Evolutionary conservation across 495 filamentous ascomycete species (phyloP).

Genomic region (Talaromyces thailandensis): DNA sequence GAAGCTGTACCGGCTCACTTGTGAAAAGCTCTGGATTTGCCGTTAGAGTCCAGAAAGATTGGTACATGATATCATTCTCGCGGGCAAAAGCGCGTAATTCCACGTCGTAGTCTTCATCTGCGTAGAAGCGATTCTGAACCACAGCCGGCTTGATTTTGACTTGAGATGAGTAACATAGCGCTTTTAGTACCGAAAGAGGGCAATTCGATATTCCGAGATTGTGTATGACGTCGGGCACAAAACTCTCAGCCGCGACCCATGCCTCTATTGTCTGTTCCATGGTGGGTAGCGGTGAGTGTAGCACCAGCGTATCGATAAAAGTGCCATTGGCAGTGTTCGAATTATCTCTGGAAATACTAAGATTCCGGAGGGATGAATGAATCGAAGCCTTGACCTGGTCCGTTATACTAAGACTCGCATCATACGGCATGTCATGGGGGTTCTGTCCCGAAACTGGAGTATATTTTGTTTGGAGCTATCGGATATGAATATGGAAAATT

Average conservation of each 20-base stretch:
- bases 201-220: constrained; percentile 69
- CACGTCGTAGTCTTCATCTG: constrained; percentile 49
- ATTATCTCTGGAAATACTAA: constrained; percentile 30
- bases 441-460: constrained; percentile 55
- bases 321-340: constrained; percentile 9
- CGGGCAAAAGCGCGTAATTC: constrained; percentile 53
- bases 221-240: constrained; percentile 54
- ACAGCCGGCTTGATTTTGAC: constrained; percentile 47
- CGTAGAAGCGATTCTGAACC: constrained; percentile 71
- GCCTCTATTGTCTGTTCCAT: constrained; percentile 51
- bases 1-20: constrained; percentile 36
- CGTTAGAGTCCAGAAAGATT: constrained; percentile 74
- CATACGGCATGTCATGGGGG: constrained; percentile 50
- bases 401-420: constrained; percentile 36
- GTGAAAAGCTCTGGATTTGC: constrained; percentile 55
- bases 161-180: constrained; percentile 32
- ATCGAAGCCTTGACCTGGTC: constrained; percentile 60
- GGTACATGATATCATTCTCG: constrained; percentile 52
- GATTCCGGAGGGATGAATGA: constrained; percentile 57
- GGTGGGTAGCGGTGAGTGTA: constrained; percentile 60
- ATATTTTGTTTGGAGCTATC: constrained; percentile 75
- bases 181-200: constrained; percentile 40
- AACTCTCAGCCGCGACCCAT: constrained; percentile 53
- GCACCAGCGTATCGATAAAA: constrained; percentile 64
- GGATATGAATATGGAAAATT: background rate